Base-by-base conservation (phyloP, 2,329 filamentous ascomycete genomes). In the Zymoseptoria ardabiliae region DNA sequence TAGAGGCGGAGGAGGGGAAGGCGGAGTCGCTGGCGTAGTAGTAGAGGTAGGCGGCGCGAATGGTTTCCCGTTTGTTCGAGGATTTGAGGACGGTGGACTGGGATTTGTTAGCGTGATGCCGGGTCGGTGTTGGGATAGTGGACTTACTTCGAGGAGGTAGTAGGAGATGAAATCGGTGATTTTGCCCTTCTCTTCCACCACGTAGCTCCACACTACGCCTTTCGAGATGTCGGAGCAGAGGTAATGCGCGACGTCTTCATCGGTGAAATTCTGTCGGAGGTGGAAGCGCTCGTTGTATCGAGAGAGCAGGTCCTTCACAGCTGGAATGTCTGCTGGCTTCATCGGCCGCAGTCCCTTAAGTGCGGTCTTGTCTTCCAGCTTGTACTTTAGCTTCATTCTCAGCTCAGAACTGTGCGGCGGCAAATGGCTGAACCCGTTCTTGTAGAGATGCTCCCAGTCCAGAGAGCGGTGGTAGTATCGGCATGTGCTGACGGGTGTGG, bases 141-240 rank as follows among this genome's bases (percentile, higher is more conserved):
- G 9, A 56, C 65, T 63, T 61, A 71, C 72, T 61, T 96, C 91
- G 35, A 99, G 87, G 71, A 86, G 87, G 80, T 97, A 99, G 78
- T 97, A 99, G 45, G 91, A 97, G 77, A 97, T 88, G 77, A 96
- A 97, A 76, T 99, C 94, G 45, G 91, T 97, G 70, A 99, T 90
- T 68, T 91, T 91, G 55, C 87, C 85, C 53, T 84, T 68, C 56
- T 88, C 82, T 72, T 84, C 93, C 13, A 96, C 90, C 9, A 99
- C 93, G 66, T 95, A 97, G 2, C 87, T 86, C 90, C 91, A 99
- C 13, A 97, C 86, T 8, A 96, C 91, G 73, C 92, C 90, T 70
- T 96, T 89, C 7, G 66, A 66, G 68, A 85, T 84, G 63, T 88
- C 86, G 68, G 92, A 84, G 60, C 94, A 76, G 60, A 97, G 80